These are phyloP conservation scores for Hemileccinum impolitum DNA, from an alignment of 768 basidiomycete species.

Conservation along the genomic window DNA sequence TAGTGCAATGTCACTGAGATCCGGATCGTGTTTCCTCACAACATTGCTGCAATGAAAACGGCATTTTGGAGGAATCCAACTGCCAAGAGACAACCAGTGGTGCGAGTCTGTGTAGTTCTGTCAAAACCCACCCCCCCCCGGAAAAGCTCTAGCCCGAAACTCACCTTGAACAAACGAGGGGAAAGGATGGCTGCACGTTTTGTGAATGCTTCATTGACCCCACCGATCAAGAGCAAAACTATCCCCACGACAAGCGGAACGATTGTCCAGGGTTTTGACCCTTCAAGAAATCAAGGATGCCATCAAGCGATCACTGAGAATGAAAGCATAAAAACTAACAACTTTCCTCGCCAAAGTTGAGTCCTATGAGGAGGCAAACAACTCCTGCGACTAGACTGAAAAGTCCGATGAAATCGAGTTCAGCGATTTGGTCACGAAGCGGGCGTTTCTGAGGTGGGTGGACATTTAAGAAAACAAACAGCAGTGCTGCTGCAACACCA, in stretches of 20 bases:
- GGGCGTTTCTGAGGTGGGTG: conserved; percentile 65
- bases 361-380: conserved; percentile 65
- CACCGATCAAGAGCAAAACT: conserved; percentile 46
- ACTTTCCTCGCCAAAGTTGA: conserved; percentile 62
- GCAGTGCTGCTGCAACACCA: conserved; percentile 52
- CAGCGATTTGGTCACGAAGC: conserved; percentile 50
- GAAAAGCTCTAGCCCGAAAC: not conserved
- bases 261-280: conserved; percentile 57
- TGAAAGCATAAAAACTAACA: conserved; percentile 41
- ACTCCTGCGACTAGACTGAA: conserved; percentile 58
- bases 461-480: conserved; percentile 72
- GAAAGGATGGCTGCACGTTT: conserved; percentile 67
- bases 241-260: conserved; percentile 53
- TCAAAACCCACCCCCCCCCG: not conserved
- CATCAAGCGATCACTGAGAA: not conserved
- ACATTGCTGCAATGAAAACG: conserved; percentile 50
- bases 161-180: conserved; percentile 66
- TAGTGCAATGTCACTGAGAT: not conserved
- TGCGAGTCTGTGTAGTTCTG: conserved; percentile 52
- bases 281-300: conserved; percentile 27
- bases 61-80: conserved; percentile 59
- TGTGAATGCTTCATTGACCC: conserved; percentile 58
- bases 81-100: conserved; percentile 59
- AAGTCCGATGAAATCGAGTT: conserved; percentile 73
- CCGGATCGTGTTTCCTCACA: conserved; percentile 7